Evolutionary conservation across 2,329 filamentous ascomycete species (phyloP).

Genomic region (Aspergillus alliaceus): DNA sequence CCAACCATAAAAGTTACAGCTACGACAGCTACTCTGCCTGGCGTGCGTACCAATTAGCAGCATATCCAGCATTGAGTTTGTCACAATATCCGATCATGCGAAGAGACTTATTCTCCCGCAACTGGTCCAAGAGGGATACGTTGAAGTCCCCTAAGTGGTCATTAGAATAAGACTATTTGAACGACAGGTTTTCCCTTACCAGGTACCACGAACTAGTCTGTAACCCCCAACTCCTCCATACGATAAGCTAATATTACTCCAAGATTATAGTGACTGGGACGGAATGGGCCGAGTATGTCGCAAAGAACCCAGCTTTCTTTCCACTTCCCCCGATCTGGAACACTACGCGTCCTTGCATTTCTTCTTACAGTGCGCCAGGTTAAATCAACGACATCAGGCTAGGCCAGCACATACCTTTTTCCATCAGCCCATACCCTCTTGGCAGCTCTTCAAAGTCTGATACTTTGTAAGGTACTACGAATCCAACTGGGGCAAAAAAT

Average conservation of each 20-base stretch:
- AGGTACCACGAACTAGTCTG: slow-evolving; percentile 2
- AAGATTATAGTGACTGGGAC: background rate
- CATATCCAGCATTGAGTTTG: slow-evolving; percentile 13
- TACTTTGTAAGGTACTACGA: too few relatives aligned
- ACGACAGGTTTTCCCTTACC: background rate
- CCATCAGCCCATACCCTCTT: background rate
- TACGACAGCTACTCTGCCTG: slow-evolving; percentile 5
- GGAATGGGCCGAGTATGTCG: too few relatives aligned
- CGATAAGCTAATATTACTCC: background rate
- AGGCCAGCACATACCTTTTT: background rate
- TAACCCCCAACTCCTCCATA: slow-evolving; percentile 1
- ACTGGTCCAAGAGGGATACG: slow-evolving; percentile 6
- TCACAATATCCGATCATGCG: slow-evolving; percentile 10
- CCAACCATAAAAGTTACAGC: slow-evolving; percentile 10
- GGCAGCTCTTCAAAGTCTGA: slow-evolving; percentile 66
- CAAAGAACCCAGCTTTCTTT: too few relatives aligned
- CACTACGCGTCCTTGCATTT: background rate
- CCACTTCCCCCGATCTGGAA: background rate
- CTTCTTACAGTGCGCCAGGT: too few relatives aligned
- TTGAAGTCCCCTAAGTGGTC: slow-evolving; percentile 10
- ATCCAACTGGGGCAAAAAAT: too few relatives aligned
- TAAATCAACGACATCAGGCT: too few relatives aligned
- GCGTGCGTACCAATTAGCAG: slow-evolving; percentile 13
- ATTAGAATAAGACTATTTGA: background rate
- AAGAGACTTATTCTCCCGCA: slow-evolving; percentile 4